Evolutionary conservation across 163 green algal genomes (phyloP).

Genomic region (Scenedesmus sp.): DNA sequence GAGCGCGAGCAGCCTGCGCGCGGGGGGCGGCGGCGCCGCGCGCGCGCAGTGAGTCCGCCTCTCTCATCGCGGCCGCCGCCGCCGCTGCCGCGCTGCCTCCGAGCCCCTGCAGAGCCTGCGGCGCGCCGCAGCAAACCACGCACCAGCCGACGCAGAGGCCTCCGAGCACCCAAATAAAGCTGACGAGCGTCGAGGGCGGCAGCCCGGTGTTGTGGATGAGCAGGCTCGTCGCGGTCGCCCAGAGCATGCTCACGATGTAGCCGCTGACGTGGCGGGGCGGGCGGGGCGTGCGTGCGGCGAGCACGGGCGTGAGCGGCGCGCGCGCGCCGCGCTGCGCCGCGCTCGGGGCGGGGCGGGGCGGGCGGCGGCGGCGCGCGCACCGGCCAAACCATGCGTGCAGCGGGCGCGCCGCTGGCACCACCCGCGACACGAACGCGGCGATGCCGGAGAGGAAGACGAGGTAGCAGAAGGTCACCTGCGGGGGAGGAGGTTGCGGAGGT

Average conservation of each 20-base stretch:
- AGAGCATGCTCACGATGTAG: slow-evolving; percentile 47
- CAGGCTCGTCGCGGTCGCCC: slow-evolving; percentile 40
- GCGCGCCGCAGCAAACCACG: too few relatives aligned
- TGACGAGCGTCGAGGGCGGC: slow-evolving; percentile 24
- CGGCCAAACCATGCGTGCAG: slow-evolving; percentile 44
- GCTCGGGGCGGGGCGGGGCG: too few relatives aligned
- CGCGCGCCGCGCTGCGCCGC: too few relatives aligned
- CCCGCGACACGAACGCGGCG: neutral
- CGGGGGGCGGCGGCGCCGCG: too few relatives aligned
- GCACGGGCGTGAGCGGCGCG: too few relatives aligned
- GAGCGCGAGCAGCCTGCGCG: slow-evolving; percentile 22
- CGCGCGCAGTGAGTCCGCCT: too few relatives aligned
- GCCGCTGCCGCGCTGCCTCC: too few relatives aligned
- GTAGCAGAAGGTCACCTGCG: slow-evolving; percentile 48
- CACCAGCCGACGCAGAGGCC: slow-evolving; percentile 31
- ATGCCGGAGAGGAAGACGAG: slow-evolving; percentile 20
- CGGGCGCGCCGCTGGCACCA: neutral
- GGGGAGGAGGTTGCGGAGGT: too few relatives aligned
- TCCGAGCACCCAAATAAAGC: slow-evolving; percentile 44
- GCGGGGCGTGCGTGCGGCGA: too few relatives aligned
- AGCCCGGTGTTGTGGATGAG: slow-evolving; percentile 47
- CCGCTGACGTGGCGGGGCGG: too few relatives aligned
- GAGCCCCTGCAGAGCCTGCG: too few relatives aligned
- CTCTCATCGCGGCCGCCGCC: too few relatives aligned
- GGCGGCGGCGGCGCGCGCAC: neutral